Evolutionary conservation across 176 grass and related monocot genomes (phyloP), one percentile per base, ranked within the genome.

Genomic region (Musa itinerans): DNA sequence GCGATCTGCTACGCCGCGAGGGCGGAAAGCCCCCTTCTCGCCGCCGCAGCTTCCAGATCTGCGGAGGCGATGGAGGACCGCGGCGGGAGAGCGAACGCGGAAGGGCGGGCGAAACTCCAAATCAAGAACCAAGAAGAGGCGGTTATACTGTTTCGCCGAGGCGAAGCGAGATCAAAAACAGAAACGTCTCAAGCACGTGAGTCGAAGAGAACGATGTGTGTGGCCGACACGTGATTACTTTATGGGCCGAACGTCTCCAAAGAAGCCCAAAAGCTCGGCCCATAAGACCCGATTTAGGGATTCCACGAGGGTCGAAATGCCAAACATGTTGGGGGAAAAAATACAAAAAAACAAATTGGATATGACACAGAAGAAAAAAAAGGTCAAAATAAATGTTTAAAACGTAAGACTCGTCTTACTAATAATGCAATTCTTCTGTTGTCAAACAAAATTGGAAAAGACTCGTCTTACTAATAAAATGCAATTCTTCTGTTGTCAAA

Each of bases 11-110:
- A 52, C 52, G 50, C 53, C 13, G 72, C 53, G 72, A 74, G 51
- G 11, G 13, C 72, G 52, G 72, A 74, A 13, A 74, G 3, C 51
- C 52, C 52, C 22, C 72, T 74, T n/a, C 29, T 72, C 50, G 50
- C 69, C n/a, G 69, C 43, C 50, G 10, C 48, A 8, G 52, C 11
- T 1, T 21, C 53, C 5, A 23, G 53, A 74, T 54, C 72, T 25
- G 72, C 55, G 52, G 52, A 74, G 72, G 22, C 22, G 72, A 55
- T 74, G 20, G 52, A 74, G 14, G 14, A 22, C 15, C 72, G 72
- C 20, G 24, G 57, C 57, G 52, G 72, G 24, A 6, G 29, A 10
- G 9, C 6, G 67, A 5, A 4, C 3, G 9, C 11, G 10, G 6
- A 2, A 22, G 22, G 21, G 51, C 51, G 71, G 71, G 51, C 20